A percentile compares a stretch with the other conserved stretches of the same genome.
These are phyloP conservation scores for Entelexis sorbosivorans DNA, from an alignment of 1,139 yeast genomes.

Conservation along the genomic window DNA sequence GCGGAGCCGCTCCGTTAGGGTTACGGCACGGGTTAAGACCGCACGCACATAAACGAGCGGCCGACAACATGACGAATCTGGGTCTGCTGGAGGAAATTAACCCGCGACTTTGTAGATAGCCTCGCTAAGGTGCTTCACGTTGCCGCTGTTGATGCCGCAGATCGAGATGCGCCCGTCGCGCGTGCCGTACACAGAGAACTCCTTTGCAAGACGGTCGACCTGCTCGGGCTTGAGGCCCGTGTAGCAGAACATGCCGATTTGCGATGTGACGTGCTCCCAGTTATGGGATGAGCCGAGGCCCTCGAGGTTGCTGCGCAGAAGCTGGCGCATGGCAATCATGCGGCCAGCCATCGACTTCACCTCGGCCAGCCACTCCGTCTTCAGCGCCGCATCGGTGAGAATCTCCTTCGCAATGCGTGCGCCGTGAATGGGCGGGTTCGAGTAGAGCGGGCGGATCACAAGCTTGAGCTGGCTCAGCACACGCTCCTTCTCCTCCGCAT, in stretches of 20 bases:
- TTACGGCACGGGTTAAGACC: conserved; percentile 3
- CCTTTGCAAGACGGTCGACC: conserved; percentile 65
- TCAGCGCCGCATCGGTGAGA: conserved; percentile 52
- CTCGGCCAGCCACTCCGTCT: conserved; percentile 75
- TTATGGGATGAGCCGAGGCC: conserved; percentile 67
- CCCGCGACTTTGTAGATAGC: conserved; percentile 70
- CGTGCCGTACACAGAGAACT: conserved; percentile 68
- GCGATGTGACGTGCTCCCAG: conserved; percentile 88
- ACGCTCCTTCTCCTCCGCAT: conserved; percentile 33
- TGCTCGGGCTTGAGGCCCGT: conserved; percentile 75
- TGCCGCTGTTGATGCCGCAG: conserved; percentile 79
- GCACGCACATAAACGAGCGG: background rate
- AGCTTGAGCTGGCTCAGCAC: conserved; percentile 62
- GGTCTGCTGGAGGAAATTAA: conserved; percentile 2
- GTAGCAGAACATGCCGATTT: conserved; percentile 94
- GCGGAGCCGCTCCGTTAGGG: background rate
- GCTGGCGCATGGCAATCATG: conserved; percentile 63
- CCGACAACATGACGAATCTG: too few species aligned
- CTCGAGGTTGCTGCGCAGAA: conserved; percentile 51
- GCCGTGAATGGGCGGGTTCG: conserved; percentile 94
- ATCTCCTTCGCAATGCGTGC: conserved; percentile 81
- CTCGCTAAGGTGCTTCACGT: conserved; percentile 68
- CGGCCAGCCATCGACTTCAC: conserved; percentile 81
- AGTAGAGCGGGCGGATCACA: conserved; percentile 71
- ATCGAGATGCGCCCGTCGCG: conserved; percentile 77